Evolutionary conservation across 2,329 filamentous ascomycete genomes (phyloP), one percentile per base, ranked within the genome.

Genomic region (Diplodia corticola): DNA sequence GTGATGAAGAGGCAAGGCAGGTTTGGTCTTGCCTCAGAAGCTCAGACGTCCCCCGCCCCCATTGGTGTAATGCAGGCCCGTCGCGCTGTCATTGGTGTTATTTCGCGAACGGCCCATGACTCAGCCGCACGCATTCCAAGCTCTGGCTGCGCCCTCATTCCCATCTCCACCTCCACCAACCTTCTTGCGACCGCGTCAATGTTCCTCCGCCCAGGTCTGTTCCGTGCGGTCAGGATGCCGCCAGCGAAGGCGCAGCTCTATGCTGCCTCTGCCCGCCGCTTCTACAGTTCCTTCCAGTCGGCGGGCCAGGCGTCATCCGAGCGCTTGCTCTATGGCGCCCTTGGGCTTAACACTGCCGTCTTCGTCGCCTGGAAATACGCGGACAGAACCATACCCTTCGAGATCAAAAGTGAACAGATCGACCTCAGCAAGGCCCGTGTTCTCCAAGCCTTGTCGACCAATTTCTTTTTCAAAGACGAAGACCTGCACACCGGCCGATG

Each of bases 301-400:
- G n/a, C 57, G n/a, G 57, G 57, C 28, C 57, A 61, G 40, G 26
- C 17, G 5, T 26, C 28, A 28, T 61, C 57, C 57, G 26, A 61
- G 57, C 44, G 44, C 57, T 61, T 40, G 40, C 63, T 65, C 10
- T 78, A 75, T 61, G 67, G 70, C 22, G 65, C 82, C 64, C 76
- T 82, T 49, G 77, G 75, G 48, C 44, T 79, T 69, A 83, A 83
- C 67, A 66, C 71, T 22, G 74, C 74, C 63, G 71, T 82, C 57
- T 83, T 77, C 65, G 70, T 68, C 40, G 76, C 77, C 65, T 78
- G 73, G 71, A 65, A 72, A 15, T 80, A 79, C 68, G 70, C 74
- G 22, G 26, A 49, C 17, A 70, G 30, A 67, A 70, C 54, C 64
- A 55, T 4, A 22, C 22, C 37, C 4, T 4, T 54, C 5, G 67